Conservation (phyloP, 345 rosid species). For the Boechera divaricarpa region DNA sequence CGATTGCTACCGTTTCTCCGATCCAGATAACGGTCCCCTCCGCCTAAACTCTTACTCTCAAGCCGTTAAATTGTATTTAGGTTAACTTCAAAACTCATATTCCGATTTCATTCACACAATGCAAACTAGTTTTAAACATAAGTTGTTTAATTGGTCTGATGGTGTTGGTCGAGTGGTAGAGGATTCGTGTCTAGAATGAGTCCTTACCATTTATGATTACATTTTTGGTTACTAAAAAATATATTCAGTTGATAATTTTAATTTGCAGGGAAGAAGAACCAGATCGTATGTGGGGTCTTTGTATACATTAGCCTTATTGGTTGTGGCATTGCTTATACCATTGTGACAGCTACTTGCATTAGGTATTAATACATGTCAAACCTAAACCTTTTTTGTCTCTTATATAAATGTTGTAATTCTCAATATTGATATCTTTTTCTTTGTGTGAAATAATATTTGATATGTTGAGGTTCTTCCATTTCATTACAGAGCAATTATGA, state of each 20-base stretch:
- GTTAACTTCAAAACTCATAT: constrained; percentile 32
- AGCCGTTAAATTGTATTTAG: constrained; percentile 63
- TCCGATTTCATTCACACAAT: not conserved
- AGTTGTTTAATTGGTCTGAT: no score
- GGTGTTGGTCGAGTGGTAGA: no score
- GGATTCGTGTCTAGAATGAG: no score
- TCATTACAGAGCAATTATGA: constrained; percentile 46
- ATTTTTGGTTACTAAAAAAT: no score
- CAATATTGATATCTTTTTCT: not conserved
- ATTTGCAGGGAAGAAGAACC: constrained; percentile 29
- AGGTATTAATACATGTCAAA: constrained; percentile 48
- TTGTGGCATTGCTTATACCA: constrained; percentile 62
- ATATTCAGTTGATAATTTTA: no score
- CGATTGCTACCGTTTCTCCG: constrained; percentile 59
- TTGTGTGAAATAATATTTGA: not conserved
- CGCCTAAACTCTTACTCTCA: constrained; percentile 52
- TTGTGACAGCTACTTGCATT: constrained; percentile 65
- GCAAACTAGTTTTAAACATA: not conserved
- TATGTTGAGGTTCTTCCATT: not conserved
- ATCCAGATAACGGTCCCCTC: constrained; percentile 54
- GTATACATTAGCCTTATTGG: constrained; percentile 58
- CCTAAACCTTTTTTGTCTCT: not conserved
- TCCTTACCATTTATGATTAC: no score
- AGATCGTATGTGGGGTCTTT: constrained; percentile 60
- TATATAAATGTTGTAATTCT: no score